Percentiles rank a stretch among this genome's conserved stretches.
Evolutionary conservation across 2,329 filamentous ascomycete genomes (phyloP).

Genomic region (Hawksworthiomyces lignivorus): DNA sequence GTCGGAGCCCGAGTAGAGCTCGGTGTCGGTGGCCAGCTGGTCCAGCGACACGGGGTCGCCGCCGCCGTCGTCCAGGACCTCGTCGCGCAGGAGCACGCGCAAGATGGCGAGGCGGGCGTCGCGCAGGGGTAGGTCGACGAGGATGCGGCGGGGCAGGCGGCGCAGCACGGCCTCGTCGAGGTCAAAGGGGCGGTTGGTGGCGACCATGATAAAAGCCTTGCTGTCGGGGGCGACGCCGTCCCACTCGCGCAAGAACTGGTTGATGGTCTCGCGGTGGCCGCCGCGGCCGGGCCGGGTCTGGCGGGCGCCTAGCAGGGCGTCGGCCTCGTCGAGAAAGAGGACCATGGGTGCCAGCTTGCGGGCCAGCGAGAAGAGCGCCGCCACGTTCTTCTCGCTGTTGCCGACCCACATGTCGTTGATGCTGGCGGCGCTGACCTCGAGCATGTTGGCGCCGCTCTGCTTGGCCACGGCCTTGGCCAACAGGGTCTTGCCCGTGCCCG

Average conservation of each 20-base stretch:
- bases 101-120: constrained; percentile 54
- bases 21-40: constrained; percentile 57
- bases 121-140: constrained; percentile 64
- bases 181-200: constrained; percentile 91
- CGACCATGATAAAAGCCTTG: constrained; percentile 95
- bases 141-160: constrained; percentile 63
- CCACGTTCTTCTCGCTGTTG: constrained; percentile 92
- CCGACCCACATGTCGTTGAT: constrained; percentile 97
- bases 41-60: constrained; percentile 48
- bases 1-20: constrained; percentile 75
- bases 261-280: constrained; percentile 82
- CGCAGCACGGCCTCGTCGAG: constrained; percentile 81
- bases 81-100: constrained; percentile 61
- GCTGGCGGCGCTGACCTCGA: constrained; percentile 84
- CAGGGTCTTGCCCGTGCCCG: constrained; percentile 68
- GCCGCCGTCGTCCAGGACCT: constrained; percentile 44
- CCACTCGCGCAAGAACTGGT: constrained; percentile 95
- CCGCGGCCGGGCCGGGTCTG: constrained; percentile 57
- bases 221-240: constrained; percentile 70
- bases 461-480: constrained; percentile 63
- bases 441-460: constrained; percentile 61
- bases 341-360: constrained; percentile 88
- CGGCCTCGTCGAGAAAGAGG: constrained; percentile 95
- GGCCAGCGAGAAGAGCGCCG: constrained; percentile 82
- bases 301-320: constrained; percentile 79